Evolutionary conservation across 106 monocot species (phyloP).

Genomic region (Dendrobium catenatum): DNA sequence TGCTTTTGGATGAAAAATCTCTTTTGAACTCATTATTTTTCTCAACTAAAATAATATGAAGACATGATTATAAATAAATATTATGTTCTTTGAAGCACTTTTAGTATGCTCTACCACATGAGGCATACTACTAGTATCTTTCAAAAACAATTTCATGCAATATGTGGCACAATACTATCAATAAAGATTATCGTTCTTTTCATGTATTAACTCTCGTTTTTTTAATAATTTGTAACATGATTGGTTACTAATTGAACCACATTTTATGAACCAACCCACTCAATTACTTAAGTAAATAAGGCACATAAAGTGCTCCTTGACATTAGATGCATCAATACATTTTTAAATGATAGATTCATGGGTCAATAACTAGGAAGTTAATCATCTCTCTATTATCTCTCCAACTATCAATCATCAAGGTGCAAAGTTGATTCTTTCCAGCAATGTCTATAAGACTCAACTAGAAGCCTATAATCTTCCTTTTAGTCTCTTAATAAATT

Average conservation of each 20-base stretch:
- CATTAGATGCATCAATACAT: no score
- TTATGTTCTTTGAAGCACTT: neutral
- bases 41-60: no score
- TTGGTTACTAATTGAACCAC: neutral
- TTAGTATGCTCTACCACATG: neutral
- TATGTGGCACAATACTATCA: neutral
- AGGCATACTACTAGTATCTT: neutral
- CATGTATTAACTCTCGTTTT: neutral
- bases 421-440: neutral
- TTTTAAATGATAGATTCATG: no score
- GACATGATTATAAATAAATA: neutral
- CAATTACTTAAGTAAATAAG: neutral
- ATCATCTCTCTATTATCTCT: neutral
- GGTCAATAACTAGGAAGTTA: neutral
- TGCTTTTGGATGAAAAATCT: neutral
- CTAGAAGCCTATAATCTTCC: neutral
- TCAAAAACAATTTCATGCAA: neutral
- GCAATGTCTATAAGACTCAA: neutral
- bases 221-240: neutral
- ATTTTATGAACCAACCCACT: neutral
- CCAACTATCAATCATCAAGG: neutral
- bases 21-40: neutral
- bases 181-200: neutral
- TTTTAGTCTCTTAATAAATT: neutral
- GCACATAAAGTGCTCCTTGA: neutral